Percentiles rank a stretch among this genome's conserved stretches.
Evolutionary conservation across 1,139 yeast species (phyloP).

Genomic region (Wickerhamiella pararugosa): DNA sequence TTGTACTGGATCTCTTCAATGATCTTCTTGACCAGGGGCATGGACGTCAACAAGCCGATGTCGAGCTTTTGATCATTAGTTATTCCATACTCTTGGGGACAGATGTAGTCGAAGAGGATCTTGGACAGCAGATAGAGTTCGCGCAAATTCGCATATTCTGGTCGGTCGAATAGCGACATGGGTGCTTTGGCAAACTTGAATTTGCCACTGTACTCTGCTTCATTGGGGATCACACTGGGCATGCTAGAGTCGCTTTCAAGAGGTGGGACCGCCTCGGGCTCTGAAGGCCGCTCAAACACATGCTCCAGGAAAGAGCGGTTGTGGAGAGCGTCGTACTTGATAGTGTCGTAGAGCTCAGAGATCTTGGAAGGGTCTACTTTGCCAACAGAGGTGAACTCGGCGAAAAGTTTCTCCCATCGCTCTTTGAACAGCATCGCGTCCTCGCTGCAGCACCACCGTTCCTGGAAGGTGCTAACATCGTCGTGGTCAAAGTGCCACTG

Average conservation of each 20-base stretch:
- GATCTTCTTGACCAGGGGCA: conserved; percentile 86
- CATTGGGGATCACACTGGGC: conserved; percentile 18
- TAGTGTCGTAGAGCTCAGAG: conserved; percentile 90
- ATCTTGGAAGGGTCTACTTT: conserved; percentile 97
- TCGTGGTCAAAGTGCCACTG: conserved; percentile 59
- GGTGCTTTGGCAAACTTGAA: conserved; percentile 19
- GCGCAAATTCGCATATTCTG: conserved; percentile 63
- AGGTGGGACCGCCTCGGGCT: conserved; percentile 12
- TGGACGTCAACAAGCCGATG: conserved; percentile 84
- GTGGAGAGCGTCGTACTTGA: conserved; percentile 96
- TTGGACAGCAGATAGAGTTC: conserved; percentile 83
- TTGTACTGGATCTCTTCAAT: conserved; percentile 66
- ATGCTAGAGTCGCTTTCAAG: conserved; percentile 15
- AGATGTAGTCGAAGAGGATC: conserved; percentile 87
- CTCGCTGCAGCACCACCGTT: conserved; percentile 93
- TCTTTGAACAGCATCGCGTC: conserved; percentile 82
- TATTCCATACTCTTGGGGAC: conserved; percentile 98
- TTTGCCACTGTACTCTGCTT: conserved; percentile 18
- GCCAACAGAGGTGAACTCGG: conserved; percentile 82
- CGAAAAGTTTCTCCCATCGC: conserved; percentile 94
- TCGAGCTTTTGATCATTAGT: conserved; percentile 91
- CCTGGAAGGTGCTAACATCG: conserved; percentile 55
- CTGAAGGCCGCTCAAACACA: conserved; percentile 60
- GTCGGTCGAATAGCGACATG: conserved; percentile 50
- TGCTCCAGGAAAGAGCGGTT: conserved; percentile 77